Evolutionary conservation across 441 rosid genomes (phyloP), one percentile per base, ranked within the genome.

Genomic region (Aleurites moluccanus): DNA sequence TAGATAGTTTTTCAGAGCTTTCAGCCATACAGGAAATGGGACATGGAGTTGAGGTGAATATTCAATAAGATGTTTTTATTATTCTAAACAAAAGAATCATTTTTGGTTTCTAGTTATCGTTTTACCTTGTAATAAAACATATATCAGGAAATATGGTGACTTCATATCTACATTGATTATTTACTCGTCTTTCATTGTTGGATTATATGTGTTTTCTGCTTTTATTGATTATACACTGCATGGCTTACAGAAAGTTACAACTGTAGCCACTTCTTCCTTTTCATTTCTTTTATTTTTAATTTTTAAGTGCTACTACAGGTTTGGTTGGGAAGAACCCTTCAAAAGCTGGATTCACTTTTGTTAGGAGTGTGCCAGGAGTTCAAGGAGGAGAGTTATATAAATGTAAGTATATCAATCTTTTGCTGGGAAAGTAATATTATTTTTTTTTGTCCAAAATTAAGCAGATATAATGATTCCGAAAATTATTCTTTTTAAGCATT

Each of bases 261-360:
- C 45, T 80, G 55, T 60, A 60, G 47, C 21, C n/a, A 2, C 47
- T 33, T 64, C 59, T 35, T 45, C 71, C 64, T 63, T 81, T 79
- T 78, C 55, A 77, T 67, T 53, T 56, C 25, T 21, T 56, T 56
- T 56, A 25, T 56, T 56, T n/a, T 77, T 70, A 64, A 30, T 42
- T 40, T 82, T 77, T 83, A 63, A 76, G 44, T 74, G 53, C 66
- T 45, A 59, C 79, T 82, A 53, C 87, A 96, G 99, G 96, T 88
- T 85, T 96, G 99, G 99, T 78, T 96, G 86, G 98, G 96, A 82
- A 91, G 88, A 83, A 92, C 99, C 79, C 99, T 96, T 82, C 97
- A 92, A 76, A 93, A 87, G 89, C 83, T 96, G 81, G 99, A 96
- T 81, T 88, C 99, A 18, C 96, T 96, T 67, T 82, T 96, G 80